Evolutionary conservation across 495 filamentous ascomycete species (phyloP).

Genomic region (Penicillium flavigenum): DNA sequence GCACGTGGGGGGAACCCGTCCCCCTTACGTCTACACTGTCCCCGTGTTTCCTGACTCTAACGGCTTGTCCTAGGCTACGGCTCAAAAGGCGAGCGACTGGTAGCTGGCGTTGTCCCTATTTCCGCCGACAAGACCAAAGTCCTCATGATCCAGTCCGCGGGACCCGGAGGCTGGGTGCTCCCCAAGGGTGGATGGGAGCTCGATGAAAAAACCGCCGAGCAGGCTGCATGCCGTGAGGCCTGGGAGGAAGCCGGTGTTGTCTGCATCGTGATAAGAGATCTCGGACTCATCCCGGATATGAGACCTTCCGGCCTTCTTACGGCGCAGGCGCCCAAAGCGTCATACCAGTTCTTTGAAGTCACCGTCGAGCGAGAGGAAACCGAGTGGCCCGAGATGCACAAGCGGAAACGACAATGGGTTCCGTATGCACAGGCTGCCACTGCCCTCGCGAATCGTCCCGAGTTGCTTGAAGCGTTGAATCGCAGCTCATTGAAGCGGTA

Average conservation of each 20-base stretch:
- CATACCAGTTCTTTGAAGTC: constrained; percentile 88
- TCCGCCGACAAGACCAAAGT: constrained; percentile 74
- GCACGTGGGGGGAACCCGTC: constrained; percentile 21
- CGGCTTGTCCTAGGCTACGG: constrained; percentile 68
- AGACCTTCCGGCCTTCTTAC: constrained; percentile 57
- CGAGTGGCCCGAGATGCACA: constrained; percentile 93
- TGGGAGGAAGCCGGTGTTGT: constrained; percentile 97
- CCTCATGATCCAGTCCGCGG: constrained; percentile 87
- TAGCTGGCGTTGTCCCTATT: constrained; percentile 89
- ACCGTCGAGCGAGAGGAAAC: constrained; percentile 76
- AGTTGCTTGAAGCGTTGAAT: constrained; percentile 82
- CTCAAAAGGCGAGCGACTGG: constrained; percentile 86
- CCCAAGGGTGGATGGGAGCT: constrained; percentile 98
- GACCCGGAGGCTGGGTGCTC: constrained; percentile 88
- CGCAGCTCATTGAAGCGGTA: constrained; percentile 71
- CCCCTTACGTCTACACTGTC: constrained; percentile 1
- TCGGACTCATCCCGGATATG: constrained; percentile 82
- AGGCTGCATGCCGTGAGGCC: constrained; percentile 78
- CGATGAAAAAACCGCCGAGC: constrained; percentile 71
- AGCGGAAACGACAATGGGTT: constrained; percentile 87
- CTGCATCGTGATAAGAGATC: constrained; percentile 74
- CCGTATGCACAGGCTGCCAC: constrained; percentile 75
- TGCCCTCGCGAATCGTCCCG: constrained; percentile 74
- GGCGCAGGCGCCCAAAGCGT: constrained; percentile 67
- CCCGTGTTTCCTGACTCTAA: constrained; percentile 16